phyloP scores from a whole-genome alignment of 1,284 basidiomycete species.

The Pseudozyma sp. region DNA sequence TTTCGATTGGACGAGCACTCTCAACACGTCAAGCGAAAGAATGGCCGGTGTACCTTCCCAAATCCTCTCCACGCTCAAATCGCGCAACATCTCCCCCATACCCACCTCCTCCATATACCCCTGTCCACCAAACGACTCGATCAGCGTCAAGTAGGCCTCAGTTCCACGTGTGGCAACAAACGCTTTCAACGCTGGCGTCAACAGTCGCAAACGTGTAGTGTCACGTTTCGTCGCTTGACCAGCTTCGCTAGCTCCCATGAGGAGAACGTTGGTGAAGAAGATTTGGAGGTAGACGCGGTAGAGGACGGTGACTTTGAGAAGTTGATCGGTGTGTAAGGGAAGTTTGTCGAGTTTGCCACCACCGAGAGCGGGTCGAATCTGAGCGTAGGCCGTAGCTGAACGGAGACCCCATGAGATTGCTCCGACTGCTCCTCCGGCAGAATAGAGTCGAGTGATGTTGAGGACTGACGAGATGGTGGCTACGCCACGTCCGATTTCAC shows the following conservation, averaged over 20 bases:
- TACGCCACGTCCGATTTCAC: constrained; percentile 76
- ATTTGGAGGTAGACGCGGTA: constrained; percentile 76
- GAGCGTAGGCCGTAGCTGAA: constrained; percentile 40
- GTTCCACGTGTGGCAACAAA: constrained; percentile 78
- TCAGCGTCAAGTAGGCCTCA: constrained; percentile 78
- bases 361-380: constrained; percentile 73
- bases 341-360: constrained; percentile 74
- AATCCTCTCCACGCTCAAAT: constrained; percentile 80
- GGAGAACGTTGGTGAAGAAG: constrained; percentile 93
- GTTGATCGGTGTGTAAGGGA: constrained; percentile 65
- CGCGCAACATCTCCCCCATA: constrained; percentile 72
- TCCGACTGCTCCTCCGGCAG: constrained; percentile 41
- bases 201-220: constrained; percentile 79
- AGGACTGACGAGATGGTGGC: constrained; percentile 75
- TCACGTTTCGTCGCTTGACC: constrained; percentile 98
- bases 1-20: constrained; percentile 72
- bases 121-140: constrained; percentile 80
- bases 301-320: constrained; percentile 73
- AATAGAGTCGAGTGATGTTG: constrained; percentile 73
- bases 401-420: constrained; percentile 49
- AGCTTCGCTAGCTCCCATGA: constrained; percentile 85
- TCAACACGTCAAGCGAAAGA: constrained; percentile 77
- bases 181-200: constrained; percentile 80
- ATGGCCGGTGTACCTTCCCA: constrained; percentile 79
- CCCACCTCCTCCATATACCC: constrained; percentile 84